Evolutionary conservation across 306 rosid species (phyloP).

Genomic region (Acacia crassicarpa): DNA sequence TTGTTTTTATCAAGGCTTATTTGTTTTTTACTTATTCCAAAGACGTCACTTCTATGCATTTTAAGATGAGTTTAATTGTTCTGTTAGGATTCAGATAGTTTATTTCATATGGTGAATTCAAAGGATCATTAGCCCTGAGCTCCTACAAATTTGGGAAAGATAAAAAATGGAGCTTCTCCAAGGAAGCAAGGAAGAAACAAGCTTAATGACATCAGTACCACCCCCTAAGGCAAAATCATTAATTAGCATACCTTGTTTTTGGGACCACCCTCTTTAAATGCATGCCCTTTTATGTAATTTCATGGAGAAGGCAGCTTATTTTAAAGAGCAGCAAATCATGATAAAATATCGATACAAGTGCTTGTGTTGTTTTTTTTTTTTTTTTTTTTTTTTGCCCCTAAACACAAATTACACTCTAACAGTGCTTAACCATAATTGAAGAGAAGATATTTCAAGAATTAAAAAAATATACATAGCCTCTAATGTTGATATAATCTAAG

Average conservation of each 20-base stretch:
- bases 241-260: not conserved
- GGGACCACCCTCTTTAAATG: not conserved
- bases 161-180: not conserved
- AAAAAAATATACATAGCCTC: not conserved
- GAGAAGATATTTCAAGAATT: not conserved
- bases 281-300: not conserved
- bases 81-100: not conserved
- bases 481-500: not conserved
- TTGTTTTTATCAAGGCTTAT: not conserved
- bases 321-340: not conserved
- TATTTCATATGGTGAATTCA: not conserved
- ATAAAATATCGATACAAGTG: not conserved
- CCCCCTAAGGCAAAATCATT: not conserved
- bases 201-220: not conserved
- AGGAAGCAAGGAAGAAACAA: not conserved
- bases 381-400: not conserved
- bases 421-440: not conserved
- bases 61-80: not conserved
- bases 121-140: not conserved
- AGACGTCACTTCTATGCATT: not conserved
- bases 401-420: not conserved
- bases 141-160: not conserved
- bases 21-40: not conserved
- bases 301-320: not conserved
- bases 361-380: not conserved